Evolutionary conservation across 441 rosid species (phyloP), one percentile per base, ranked within the genome.

Genomic region (Gossypium lobatum): DNA sequence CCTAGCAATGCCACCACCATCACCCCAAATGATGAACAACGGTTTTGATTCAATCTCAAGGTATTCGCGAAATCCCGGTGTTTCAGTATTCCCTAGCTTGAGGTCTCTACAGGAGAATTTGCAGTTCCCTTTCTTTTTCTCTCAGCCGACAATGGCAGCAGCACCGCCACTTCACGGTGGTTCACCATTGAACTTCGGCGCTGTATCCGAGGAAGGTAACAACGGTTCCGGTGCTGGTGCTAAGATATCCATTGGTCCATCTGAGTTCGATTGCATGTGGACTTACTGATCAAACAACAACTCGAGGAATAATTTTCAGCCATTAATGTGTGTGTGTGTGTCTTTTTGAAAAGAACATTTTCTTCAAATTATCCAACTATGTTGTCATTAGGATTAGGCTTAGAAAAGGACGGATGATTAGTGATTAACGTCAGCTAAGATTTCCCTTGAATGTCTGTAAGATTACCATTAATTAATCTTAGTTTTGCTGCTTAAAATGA

Each of bases 261-360:
- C 84, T 0, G 97, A 92, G 79, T 88, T 92, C 3, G 97, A 92
- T 59, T 86, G 87, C 80, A 70, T 90, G 83, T 92, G 98, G 97
- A 83, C 87, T 73, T 85, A 60, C 77, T 85, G 23, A 50, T 16
- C 9, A 5, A 80, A 81, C 13, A 3, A 18, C 34, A 9, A 39
- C 16, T 13, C 0, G 2, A 6, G 3, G 21, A 20, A 6, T 2
- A 3, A 60, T 23, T 31, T 45, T 10, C 14, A 45, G 5, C 50
- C 54, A 5, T 39, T 64, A 39, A 9, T 63, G 28, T 9, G 69
- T 39, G 11, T 37, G 28, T 25, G 28, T 25, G 28, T 25, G 28
- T 23, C 25, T 23, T 23, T 1, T 23, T 1, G 25, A 23, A 23
- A 23, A 23, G 0, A 11, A 20, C 53, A 20, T 42, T 64, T 6